Base-by-base conservation (phyloP, 2,329 filamentous ascomycete species). In the Amesomyces nigricolor region DNA sequence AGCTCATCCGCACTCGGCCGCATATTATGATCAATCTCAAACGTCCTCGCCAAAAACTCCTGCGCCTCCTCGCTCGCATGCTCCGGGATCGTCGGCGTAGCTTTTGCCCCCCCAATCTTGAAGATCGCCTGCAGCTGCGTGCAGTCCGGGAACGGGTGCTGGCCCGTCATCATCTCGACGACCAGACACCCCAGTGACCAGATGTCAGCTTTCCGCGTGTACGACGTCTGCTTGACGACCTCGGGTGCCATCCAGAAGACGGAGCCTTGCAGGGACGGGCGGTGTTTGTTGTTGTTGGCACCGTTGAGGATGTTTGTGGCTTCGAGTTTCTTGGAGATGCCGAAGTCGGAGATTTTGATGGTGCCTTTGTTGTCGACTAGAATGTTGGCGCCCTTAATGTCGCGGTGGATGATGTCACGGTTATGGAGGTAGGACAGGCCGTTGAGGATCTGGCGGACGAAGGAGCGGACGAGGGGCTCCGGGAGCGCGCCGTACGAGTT, bases 191-290 rank as follows among this genome's bases (percentile, higher is more conserved):
- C 94, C 22, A 99, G 81, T 45, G 90, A 96, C 94, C 94, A 99
- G 64, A 99, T 99, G 67, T 99, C 94, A 13, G 94, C 94, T 75
- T 97, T 97, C 73, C 92, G 90, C 5, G 92, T 97, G 74, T 99
- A 96, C 5, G 91, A 91, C 3, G 92, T 97, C 73, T 97, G 94
- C 67, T 94, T 94, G 60, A 99, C 94, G 17, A 99, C 94, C 75
- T 99, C 94, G 8, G 94, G 94, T 0, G 94, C 94, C 94, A 99
- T 99, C 94, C 94, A 99, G 75, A 96, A 99, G 51, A 99, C 94
- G 26, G 91, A 96, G 13, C 94, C 94, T 71, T 99, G 94, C 3
- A 99, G 81, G 1, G 92, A 97, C 2, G 85, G 83, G 5, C 84
- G 77, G 66, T 87, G 78, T 69, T 83, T 85, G 71, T 80, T 84